A percentile compares a stretch with the other conserved stretches of the same genome.
These are phyloP conservation scores for Pseudopyricularia cyperi DNA, from an alignment of 2,329 filamentous ascomycete species.

Conservation along the genomic window DNA sequence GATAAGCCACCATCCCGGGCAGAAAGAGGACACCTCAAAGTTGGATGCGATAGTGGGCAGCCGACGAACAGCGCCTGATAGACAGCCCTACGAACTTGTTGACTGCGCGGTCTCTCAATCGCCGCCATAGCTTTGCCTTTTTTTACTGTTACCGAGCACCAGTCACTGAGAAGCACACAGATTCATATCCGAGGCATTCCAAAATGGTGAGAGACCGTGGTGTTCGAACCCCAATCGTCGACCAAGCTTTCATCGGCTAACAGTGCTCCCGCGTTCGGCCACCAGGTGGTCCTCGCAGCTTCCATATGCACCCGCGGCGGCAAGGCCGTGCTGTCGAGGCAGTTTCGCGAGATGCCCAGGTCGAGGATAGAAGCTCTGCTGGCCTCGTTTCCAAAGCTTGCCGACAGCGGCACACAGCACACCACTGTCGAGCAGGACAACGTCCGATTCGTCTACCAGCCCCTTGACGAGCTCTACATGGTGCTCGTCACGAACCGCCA, in stretches of 20 bases:
- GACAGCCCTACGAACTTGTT: constrained; percentile 3
- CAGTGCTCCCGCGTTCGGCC: neutral
- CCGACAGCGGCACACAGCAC: constrained; percentile 90
- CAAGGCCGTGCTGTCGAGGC: constrained; percentile 93
- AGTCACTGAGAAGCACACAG: neutral
- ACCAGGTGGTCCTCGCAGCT: constrained; percentile 89
- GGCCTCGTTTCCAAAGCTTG: constrained; percentile 94
- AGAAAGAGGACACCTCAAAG: neutral
- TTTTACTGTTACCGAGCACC: neutral
- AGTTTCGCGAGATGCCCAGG: constrained; percentile 95
- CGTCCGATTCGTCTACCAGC: constrained; percentile 98
- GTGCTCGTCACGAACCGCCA: constrained; percentile 98
- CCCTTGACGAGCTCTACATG: constrained; percentile 98
- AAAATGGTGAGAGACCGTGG: constrained; percentile 1
- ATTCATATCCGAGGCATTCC: neutral
- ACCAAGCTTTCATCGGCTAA: neutral
- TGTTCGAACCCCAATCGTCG: neutral
- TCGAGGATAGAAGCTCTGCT: constrained; percentile 94
- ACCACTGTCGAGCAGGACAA: constrained; percentile 98
- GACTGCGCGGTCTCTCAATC: neutral
- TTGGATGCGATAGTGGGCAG: neutral
- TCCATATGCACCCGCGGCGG: constrained; percentile 98
- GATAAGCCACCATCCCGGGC: neutral
- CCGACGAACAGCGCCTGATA: constrained; percentile 4
- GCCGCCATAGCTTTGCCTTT: constrained; percentile 5